Conservation (phyloP, 805 yeast genomes). For the Gaillardinia entomophila region DNA sequence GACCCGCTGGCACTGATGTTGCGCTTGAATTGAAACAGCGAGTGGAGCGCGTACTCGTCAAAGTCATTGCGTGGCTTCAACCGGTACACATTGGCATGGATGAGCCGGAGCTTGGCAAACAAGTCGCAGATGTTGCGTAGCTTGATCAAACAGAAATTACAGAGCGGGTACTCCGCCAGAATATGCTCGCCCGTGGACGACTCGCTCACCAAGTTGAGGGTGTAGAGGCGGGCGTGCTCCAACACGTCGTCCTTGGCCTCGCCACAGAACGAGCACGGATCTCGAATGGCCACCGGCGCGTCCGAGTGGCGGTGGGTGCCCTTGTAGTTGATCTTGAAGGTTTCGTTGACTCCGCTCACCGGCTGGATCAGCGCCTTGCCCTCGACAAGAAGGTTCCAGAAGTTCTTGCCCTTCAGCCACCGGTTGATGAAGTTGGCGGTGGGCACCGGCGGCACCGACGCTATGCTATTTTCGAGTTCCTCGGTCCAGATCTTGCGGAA, state of each 20-base stretch:
- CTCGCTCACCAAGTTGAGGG: slow-evolving; percentile 45
- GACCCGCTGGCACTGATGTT: slow-evolving; percentile 2
- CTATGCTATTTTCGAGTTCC: slow-evolving; percentile 57
- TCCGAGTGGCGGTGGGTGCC: slow-evolving; percentile 11
- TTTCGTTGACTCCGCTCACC: slow-evolving; percentile 74
- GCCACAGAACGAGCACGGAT: slow-evolving; percentile 81
- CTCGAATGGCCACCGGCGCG: slow-evolving; percentile 66
- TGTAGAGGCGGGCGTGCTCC: slow-evolving; percentile 74
- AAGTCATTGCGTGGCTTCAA: slow-evolving; percentile 29
- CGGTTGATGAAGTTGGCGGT: slow-evolving; percentile 46
- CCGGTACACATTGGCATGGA: slow-evolving; percentile 53
- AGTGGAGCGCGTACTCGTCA: slow-evolving; percentile 18
- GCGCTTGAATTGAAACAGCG: slow-evolving; percentile 24
- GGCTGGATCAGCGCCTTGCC: slow-evolving; percentile 85
- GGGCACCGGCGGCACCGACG: slow-evolving; percentile 38
- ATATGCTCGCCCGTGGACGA: slow-evolving; percentile 17
- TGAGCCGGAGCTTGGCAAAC: slow-evolving; percentile 66
- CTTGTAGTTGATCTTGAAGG: slow-evolving; percentile 43
- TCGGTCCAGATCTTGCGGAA: slow-evolving; percentile 63
- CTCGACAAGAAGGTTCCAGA: slow-evolving; percentile 66
- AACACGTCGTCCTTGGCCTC: slow-evolving; percentile 65
- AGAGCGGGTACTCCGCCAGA: slow-evolving; percentile 60
- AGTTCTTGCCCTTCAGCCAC: slow-evolving; percentile 40
- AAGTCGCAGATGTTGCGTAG: slow-evolving; percentile 80
- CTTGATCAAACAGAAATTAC: slow-evolving; percentile 75